Evolutionary conservation across 176 grass and related monocot genomes (phyloP).

Genomic region (Phyllostachys edulis): DNA sequence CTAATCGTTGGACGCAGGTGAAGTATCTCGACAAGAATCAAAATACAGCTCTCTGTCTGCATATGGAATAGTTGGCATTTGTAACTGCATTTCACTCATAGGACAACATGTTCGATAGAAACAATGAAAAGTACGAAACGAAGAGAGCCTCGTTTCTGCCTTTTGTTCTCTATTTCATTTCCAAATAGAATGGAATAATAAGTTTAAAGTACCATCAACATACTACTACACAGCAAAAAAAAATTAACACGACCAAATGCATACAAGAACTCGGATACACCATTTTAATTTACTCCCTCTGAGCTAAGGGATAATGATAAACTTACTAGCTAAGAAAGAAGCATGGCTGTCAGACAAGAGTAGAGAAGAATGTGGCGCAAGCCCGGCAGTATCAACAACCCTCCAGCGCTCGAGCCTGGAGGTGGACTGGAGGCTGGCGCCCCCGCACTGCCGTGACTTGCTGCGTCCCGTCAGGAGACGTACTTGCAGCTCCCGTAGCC

Average conservation of each 20-base stretch:
- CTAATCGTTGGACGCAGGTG: too few relatives aligned
- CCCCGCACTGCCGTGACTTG: conserved; percentile 46
- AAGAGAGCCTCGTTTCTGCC: too few relatives aligned
- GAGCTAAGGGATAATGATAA: not conserved
- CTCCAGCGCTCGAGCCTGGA: conserved; percentile 22
- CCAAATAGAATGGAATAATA: not conserved
- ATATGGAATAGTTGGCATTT: too few relatives aligned
- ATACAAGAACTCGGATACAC: not conserved
- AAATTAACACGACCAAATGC: not conserved
- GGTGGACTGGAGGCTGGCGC: conserved; percentile 37
- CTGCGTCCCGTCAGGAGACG: conserved; percentile 49
- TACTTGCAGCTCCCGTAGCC: conserved; percentile 52
- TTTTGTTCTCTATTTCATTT: too few relatives aligned
- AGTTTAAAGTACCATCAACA: not conserved
- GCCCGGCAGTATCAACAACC: conserved; percentile 31
- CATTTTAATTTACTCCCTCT: not conserved
- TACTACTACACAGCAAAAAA: not conserved
- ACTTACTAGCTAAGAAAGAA: not conserved
- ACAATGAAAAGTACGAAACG: too few relatives aligned
- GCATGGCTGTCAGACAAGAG: conserved; percentile 37
- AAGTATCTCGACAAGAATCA: too few relatives aligned
- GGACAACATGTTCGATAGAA: too few relatives aligned
- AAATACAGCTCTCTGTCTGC: too few relatives aligned
- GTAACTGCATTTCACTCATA: too few relatives aligned
- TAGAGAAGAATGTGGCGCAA: conserved; percentile 42